Evolutionary conservation across 73 alveolate genomes (phyloP), one percentile per base, ranked within the genome.

Genomic region (Tetrahymena thermophila): DNA sequence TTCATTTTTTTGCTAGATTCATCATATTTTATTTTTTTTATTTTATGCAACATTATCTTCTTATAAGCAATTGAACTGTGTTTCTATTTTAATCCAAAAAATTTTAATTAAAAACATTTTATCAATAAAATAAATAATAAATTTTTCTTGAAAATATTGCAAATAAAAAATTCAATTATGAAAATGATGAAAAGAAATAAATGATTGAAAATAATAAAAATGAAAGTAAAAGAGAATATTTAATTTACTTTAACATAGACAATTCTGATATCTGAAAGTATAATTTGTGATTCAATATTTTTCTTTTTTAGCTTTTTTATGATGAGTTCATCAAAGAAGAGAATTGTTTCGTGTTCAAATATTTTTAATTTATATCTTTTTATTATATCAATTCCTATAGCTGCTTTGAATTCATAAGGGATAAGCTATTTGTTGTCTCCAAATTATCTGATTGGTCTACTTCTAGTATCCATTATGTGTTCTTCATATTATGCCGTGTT

Each of bases 401-500:
- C 97, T 85, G 93, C 93, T 35, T 95, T 95, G 94, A 95, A 95
- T 55, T 95, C 94, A 38, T 85, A 95, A 9, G 95, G 95, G 28
- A 95, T 95, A 28, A 95, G 55, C 89, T 85, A 10, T 38, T 95
- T 95, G 38, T 89, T 37, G 17, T 95, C 97, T 6, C 97, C 97
- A 95, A 95, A 95, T 4, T 85, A 42, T 85, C 97, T 95, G 10
- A 94, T 94, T 89, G 97, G 97, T 34, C 97, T 95, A 56, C 94
- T 85, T 95, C 97, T 34, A 35, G 97, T 95, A 35, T 95, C 97
- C 97, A 95, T 95, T 50, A 95, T 95, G 55, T 95, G 97, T 85
- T 95, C 97, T 57, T 95, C 97, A 44, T 95, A 95, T 43, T 85
- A 44, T 21, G 97, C 97, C 4, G 97, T 95, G 31, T 95, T 95